Conservation (phyloP, 2,329 filamentous ascomycete species). For the Neonectria hederae region DNA sequence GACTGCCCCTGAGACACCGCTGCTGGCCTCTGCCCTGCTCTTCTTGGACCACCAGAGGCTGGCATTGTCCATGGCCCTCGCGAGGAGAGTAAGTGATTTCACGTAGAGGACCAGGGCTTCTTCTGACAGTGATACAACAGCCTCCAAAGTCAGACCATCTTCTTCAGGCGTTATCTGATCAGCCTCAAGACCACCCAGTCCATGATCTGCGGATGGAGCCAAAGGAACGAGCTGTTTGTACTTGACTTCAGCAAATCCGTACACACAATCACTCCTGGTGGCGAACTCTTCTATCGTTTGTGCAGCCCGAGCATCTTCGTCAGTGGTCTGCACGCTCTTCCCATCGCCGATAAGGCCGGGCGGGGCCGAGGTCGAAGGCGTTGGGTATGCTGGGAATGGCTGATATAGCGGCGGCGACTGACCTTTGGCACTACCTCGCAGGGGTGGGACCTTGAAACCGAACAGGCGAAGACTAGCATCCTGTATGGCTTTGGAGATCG, state of each 20-base stretch:
- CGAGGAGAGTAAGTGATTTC: slow-evolving; percentile 88
- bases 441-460: slow-evolving; percentile 75
- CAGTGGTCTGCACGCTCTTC: slow-evolving; percentile 63
- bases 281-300: slow-evolving; percentile 91
- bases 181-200: slow-evolving; percentile 68
- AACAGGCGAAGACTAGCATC: slow-evolving; percentile 84
- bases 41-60: slow-evolving; percentile 90
- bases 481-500: slow-evolving; percentile 93
- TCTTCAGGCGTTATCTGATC: slow-evolving; percentile 68
- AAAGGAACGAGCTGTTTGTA: slow-evolving; percentile 96
- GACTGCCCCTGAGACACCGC: slow-evolving; percentile 50
- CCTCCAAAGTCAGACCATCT: slow-evolving; percentile 85
- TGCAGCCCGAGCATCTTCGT: slow-evolving; percentile 83
- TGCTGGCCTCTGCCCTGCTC: slow-evolving; percentile 69
- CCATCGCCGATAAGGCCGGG: slow-evolving; percentile 74
- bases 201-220: slow-evolving; percentile 79
- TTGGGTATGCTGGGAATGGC: slow-evolving; percentile 86
- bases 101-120: slow-evolving; percentile 96
- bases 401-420: slow-evolving; percentile 81
- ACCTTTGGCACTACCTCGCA: slow-evolving; percentile 69
- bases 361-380: slow-evolving; percentile 65
- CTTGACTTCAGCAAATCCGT: slow-evolving; percentile 97
- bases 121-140: slow-evolving; percentile 86
- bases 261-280: slow-evolving; percentile 93
- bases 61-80: slow-evolving; percentile 95